These are phyloP conservation scores for Edaphochlamys debaryana DNA, from an alignment of 139 green algal species.

Conservation along the genomic window DNA sequence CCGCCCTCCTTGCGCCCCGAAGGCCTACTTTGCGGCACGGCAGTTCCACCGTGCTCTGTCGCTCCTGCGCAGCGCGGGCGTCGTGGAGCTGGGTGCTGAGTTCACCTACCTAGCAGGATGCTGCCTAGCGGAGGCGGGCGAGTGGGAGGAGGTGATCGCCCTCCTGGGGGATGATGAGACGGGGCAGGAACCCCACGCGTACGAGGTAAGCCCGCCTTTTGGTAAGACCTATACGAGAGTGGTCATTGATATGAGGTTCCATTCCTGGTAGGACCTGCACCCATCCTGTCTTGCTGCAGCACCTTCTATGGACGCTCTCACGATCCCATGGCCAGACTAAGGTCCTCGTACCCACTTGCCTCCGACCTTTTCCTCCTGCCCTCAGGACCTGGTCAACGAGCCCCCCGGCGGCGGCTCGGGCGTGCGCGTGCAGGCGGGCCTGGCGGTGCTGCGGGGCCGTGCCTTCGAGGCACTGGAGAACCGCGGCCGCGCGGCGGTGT, in stretches of 20 bases:
- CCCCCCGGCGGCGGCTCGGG: neutral
- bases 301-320: too few species aligned
- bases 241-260: too few species aligned
- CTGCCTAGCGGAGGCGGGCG: conserved; percentile 79
- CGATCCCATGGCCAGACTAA: too few species aligned
- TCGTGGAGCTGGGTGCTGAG: conserved; percentile 64
- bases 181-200: neutral
- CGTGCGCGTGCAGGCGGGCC: conserved; percentile 50
- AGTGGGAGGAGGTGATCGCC: conserved; percentile 92
- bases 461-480: conserved; percentile 91
- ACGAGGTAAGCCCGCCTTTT: conserved; percentile 26
- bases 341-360: neutral
- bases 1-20: too few species aligned
- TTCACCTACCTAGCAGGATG: conserved; percentile 83
- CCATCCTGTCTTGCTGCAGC: too few species aligned
- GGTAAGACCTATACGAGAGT: neutral
- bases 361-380: neutral
- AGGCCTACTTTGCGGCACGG: conserved; percentile 79
- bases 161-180: conserved; percentile 78
- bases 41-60: conserved; percentile 83
- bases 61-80: conserved; percentile 62
- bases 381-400: conserved; percentile 8
- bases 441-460: conserved; percentile 84
- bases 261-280: too few species aligned
- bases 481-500: conserved; percentile 61